These are phyloP conservation scores for Aspergillus funiculosus DNA, from an alignment of 495 filamentous ascomycete species.

Conservation along the genomic window DNA sequence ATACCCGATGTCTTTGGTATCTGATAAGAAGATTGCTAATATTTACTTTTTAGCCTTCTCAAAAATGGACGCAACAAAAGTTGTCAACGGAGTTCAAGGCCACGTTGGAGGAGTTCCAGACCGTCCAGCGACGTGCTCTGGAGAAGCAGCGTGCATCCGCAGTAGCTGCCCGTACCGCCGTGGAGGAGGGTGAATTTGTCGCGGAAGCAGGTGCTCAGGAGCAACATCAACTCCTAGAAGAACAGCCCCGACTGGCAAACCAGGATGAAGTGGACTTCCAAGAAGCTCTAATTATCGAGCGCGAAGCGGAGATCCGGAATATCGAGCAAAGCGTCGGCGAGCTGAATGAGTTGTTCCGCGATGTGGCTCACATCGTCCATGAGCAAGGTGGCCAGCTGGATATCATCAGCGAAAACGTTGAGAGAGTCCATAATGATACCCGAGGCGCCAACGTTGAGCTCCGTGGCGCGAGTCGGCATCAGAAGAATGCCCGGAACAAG, in stretches of 20 bases:
- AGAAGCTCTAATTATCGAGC: conserved; percentile 88
- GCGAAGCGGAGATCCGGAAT: conserved; percentile 90
- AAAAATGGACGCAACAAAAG: conserved; percentile 92
- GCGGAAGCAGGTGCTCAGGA: conserved; percentile 35
- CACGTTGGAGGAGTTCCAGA: conserved; percentile 83
- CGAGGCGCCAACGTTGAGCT: conserved; percentile 81
- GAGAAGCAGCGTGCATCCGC: conserved; percentile 89
- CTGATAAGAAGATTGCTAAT: conserved; percentile 12
- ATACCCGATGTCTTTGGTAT: background rate
- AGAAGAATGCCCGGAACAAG: conserved; percentile 88
- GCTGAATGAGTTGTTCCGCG: conserved; percentile 91
- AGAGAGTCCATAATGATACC: conserved; percentile 71
- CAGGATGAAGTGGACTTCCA: conserved; percentile 98
- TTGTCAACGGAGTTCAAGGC: conserved; percentile 86
- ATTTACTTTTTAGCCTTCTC: conserved; percentile 58
- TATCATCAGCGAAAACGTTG: conserved; percentile 81
- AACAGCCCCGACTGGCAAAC: conserved; percentile 73
- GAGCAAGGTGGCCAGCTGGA: conserved; percentile 90
- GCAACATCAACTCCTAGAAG: conserved; percentile 65
- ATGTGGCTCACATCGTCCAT: conserved; percentile 91
- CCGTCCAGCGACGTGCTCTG: conserved; percentile 76
- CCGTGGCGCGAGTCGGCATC: conserved; percentile 74
- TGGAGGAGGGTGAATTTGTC: conserved; percentile 49
- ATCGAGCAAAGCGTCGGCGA: conserved; percentile 96
- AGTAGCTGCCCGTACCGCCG: conserved; percentile 66